phyloP scores from a whole-genome alignment of 768 basidiomycete genomes.

The Chalciporus piperatus region DNA sequence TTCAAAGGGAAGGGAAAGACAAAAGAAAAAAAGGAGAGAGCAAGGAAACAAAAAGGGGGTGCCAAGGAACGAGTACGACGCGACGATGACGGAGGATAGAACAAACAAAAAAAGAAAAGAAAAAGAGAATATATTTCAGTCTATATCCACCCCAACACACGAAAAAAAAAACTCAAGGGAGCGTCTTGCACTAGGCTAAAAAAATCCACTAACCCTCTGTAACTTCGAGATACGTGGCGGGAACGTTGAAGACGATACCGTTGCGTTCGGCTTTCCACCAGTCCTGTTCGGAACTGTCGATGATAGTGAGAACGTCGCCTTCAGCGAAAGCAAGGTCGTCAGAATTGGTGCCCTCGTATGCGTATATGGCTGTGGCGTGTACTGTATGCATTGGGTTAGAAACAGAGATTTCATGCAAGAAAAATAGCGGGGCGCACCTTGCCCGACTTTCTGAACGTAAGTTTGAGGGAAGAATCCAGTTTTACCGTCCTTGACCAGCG shows the following conservation, averaged over 20 bases:
- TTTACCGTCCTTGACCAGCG: constrained; percentile 56
- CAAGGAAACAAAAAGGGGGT: neutral
- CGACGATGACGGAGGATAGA: constrained; percentile 29
- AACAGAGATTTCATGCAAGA: neutral
- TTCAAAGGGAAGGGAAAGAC: neutral
- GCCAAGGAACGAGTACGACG: constrained; percentile 1
- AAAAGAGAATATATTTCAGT: constrained; percentile 73
- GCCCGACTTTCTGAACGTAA: constrained; percentile 73
- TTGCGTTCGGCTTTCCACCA: constrained; percentile 97
- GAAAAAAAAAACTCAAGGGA: constrained; percentile 49
- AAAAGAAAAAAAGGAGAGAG: neutral
- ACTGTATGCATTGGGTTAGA: constrained; percentile 33
- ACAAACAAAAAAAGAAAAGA: constrained; percentile 34
- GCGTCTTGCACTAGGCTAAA: constrained; percentile 23
- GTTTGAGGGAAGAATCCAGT: constrained; percentile 89
- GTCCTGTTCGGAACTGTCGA: constrained; percentile 80
- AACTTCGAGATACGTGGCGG: constrained; percentile 86
- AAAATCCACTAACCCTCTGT: constrained; percentile 81
- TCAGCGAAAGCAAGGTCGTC: constrained; percentile 88
- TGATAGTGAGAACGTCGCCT: constrained; percentile 72
- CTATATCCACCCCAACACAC: constrained; percentile 51
- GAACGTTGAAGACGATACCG: constrained; percentile 86
- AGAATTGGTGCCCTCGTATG: constrained; percentile 63
- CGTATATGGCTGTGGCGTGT: constrained; percentile 76
- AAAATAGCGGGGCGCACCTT: constrained; percentile 40